phyloP scores from a whole-genome alignment of 2,329 filamentous ascomycete genomes.

The Elsinoe necatrix region DNA sequence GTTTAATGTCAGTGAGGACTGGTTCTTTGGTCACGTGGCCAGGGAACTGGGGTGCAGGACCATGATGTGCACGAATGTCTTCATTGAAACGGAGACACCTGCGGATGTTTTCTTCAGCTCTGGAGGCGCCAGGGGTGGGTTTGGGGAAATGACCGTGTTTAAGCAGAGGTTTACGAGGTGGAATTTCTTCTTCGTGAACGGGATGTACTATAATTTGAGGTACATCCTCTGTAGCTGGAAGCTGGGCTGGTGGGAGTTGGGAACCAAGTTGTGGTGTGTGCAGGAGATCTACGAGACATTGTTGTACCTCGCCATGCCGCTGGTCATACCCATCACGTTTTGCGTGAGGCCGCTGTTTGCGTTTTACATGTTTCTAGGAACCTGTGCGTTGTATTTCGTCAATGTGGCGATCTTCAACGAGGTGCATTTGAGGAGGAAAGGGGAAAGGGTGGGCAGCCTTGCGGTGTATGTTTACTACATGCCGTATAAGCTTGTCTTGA shows the following conservation, averaged over 20 bases:
- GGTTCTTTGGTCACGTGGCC: conserved; percentile 45
- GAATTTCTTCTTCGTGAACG: conserved; percentile 47
- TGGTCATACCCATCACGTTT: conserved; percentile 40
- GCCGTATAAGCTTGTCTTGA: conserved; percentile 39
- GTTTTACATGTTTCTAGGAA: conserved; percentile 33
- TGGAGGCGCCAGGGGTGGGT: conserved; percentile 38
- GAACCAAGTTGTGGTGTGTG: conserved; percentile 42
- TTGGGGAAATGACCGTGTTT: conserved; percentile 47
- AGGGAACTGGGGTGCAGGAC: conserved; percentile 39
- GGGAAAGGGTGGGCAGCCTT: conserved; percentile 35
- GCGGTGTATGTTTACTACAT: conserved; percentile 37
- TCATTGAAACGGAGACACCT: conserved; percentile 45
- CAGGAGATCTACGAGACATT: conserved; percentile 43
- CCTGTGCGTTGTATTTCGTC: conserved; percentile 35
- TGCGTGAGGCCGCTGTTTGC: conserved; percentile 36
- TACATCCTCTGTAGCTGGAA: conserved; percentile 43
- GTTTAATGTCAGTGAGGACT: conserved; percentile 44
- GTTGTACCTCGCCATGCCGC: conserved; percentile 39
- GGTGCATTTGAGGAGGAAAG: conserved; percentile 39
- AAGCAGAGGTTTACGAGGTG: conserved; percentile 43
- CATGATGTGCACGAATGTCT: conserved; percentile 42
- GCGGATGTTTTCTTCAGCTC: conserved; percentile 36
- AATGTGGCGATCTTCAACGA: conserved; percentile 43
- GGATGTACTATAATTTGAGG: conserved; percentile 40
- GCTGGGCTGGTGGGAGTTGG: conserved; percentile 43